phyloP scores from a whole-genome alignment of 23 red algal species.

The Gracilariopsis chorda region DNA sequence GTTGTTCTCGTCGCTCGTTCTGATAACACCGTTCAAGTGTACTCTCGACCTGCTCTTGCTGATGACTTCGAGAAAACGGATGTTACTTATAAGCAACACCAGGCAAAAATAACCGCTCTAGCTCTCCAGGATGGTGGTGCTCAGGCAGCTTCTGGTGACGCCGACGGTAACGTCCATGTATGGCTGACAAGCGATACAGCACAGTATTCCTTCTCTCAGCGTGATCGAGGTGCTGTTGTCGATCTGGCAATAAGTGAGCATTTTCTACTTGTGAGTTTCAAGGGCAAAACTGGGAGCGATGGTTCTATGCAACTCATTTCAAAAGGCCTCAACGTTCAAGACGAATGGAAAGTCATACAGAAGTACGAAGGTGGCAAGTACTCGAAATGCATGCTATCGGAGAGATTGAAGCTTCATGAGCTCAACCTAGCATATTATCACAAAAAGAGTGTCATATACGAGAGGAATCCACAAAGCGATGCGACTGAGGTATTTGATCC shows the following conservation, averaged over 20 bases:
- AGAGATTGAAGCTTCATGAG: constrained; percentile 12
- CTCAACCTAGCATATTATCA: not conserved
- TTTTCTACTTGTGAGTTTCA: not conserved
- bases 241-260: not conserved
- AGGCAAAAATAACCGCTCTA: not conserved
- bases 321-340: not conserved
- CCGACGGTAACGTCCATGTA: not conserved
- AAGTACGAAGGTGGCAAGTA: not conserved
- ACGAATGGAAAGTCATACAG: not conserved
- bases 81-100: not conserved
- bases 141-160: constrained; percentile 1
- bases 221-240: not conserved
- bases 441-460: not conserved
- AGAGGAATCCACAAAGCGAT: not conserved
- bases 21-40: not conserved
- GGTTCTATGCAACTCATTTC: not conserved
- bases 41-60: not conserved
- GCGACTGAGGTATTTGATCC: not conserved
- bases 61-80: not conserved
- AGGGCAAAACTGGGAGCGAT: not conserved
- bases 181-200: not conserved
- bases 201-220: not conserved
- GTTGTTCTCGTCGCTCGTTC: not conserved
- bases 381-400: not conserved
- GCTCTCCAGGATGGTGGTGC: constrained; percentile 19